phyloP scores from a whole-genome alignment of 2,329 filamentous ascomycete genomes.

The Sarocladium kiliense region DNA sequence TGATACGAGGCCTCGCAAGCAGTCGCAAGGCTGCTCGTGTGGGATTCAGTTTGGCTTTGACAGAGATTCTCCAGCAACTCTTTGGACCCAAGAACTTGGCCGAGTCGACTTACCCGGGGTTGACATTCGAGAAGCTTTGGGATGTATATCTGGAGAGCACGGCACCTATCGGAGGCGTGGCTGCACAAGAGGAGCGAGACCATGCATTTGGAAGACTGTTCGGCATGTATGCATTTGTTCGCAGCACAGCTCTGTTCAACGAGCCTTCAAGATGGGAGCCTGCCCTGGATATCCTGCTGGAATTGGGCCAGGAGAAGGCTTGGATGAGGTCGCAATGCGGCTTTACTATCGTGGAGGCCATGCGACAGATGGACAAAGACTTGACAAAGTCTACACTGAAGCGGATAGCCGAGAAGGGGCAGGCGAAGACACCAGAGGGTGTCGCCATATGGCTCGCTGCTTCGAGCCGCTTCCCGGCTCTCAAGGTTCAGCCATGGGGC shows the following conservation, averaged over 20 bases:
- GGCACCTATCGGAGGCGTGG: constrained; percentile 45
- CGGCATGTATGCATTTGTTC: constrained; percentile 79
- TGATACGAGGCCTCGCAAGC: constrained; percentile 86
- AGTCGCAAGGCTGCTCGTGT: constrained; percentile 82
- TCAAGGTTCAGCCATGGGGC: constrained; percentile 67
- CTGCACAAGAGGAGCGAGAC: constrained; percentile 76
- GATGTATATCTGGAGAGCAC: constrained; percentile 51
- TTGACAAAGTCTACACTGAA: constrained; percentile 57
- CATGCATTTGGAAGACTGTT: constrained; percentile 82
- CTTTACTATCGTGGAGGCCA: constrained; percentile 69
- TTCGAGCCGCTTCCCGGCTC: constrained; percentile 56
- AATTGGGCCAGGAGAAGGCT: constrained; percentile 72
- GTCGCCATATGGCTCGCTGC: constrained; percentile 82
- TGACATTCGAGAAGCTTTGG: constrained; percentile 53
- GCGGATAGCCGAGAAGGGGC: constrained; percentile 56
- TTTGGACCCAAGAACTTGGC: constrained; percentile 48
- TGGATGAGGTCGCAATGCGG: constrained; percentile 89
- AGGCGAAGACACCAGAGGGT: constrained; percentile 80
- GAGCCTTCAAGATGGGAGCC: constrained; percentile 56
- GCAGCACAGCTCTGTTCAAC: constrained; percentile 66
- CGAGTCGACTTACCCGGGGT: constrained; percentile 41
- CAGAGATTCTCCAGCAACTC: constrained; percentile 71
- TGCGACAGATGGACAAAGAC: constrained; percentile 56
- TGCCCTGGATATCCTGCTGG: constrained; percentile 68
- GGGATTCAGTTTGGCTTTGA: constrained; percentile 84